Conservation (phyloP, 176 grass and related monocot species). For the Puccinellia tenuiflora region DNA sequence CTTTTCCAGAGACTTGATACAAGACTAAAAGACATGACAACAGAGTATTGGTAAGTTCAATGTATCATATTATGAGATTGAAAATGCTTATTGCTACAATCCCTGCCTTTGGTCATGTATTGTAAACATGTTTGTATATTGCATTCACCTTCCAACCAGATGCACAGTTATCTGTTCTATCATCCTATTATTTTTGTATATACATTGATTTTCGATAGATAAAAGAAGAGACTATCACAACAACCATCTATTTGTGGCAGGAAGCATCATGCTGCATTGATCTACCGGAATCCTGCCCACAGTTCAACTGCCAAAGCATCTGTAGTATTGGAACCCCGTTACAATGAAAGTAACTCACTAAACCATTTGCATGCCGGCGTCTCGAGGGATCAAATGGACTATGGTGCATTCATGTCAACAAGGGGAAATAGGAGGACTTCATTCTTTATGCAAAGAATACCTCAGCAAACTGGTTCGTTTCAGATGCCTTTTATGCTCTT, state of each 20-base stretch:
- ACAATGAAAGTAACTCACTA: constrained; percentile 15
- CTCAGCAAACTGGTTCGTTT: constrained; percentile 35
- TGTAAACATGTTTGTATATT: neutral
- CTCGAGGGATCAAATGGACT: constrained; percentile 8
- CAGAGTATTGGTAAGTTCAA: constrained; percentile 44
- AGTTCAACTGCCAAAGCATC: constrained; percentile 7
- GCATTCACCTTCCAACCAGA: neutral
- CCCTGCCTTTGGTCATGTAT: neutral
- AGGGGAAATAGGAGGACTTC: constrained; percentile 8
- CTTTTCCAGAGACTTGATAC: constrained; percentile 51
- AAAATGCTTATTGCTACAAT: neutral
- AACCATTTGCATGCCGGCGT: constrained; percentile 10
- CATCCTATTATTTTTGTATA: constrained; percentile 9
- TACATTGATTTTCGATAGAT: neutral
- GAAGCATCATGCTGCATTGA: constrained; percentile 11
- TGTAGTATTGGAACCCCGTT: constrained; percentile 11
- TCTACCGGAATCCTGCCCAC: neutral
- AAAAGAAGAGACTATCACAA: neutral
- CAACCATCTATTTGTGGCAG: constrained; percentile 12
- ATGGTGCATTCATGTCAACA: neutral
- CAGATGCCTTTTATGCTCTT: neutral
- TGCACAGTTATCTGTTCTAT: neutral
- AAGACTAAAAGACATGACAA: constrained; percentile 46
- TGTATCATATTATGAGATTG: neutral
- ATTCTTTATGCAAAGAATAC: neutral